Evolutionary conservation across 768 basidiomycete species (phyloP).

Genomic region (Pulveroboletus sp.): DNA sequence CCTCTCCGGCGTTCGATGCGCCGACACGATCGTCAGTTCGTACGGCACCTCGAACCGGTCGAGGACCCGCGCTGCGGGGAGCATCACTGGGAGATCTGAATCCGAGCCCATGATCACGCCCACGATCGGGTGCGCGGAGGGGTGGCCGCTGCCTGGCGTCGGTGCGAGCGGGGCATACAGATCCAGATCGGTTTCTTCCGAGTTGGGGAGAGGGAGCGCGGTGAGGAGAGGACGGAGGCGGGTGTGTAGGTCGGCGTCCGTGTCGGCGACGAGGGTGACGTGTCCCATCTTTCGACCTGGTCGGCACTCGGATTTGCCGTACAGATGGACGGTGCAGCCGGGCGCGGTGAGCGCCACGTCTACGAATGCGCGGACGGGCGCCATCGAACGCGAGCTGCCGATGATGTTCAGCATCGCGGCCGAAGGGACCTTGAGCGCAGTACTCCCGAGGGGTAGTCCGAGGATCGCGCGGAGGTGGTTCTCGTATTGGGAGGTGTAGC

Average conservation of each 20-base stretch:
- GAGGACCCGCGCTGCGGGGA: conserved; percentile 81
- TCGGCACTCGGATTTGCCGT: conserved; percentile 88
- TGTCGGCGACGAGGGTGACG: conserved; percentile 80
- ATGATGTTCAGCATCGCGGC: conserved; percentile 94
- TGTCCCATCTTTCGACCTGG: conserved; percentile 98
- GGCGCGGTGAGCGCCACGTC: conserved; percentile 61
- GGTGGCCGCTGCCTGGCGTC: conserved; percentile 45
- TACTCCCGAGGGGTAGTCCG: conserved; percentile 83
- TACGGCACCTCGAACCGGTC: conserved; percentile 81
- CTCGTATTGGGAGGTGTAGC: conserved; percentile 93
- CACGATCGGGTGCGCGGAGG: conserved; percentile 72
- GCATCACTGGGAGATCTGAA: conserved; percentile 93
- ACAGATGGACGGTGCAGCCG: conserved; percentile 83
- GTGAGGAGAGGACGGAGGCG: conserved; percentile 73
- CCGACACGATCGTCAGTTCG: conserved; percentile 94
- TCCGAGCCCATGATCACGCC: conserved; percentile 98
- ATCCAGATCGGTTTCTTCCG: conserved; percentile 46
- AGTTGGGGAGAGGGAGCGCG: conserved; percentile 46
- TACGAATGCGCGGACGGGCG: conserved; percentile 52
- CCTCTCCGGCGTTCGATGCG: conserved; percentile 89
- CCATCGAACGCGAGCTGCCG: conserved; percentile 67
- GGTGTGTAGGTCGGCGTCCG: conserved; percentile 66
- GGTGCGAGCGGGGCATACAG: conserved; percentile 48
- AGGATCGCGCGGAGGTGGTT: conserved; percentile 96
- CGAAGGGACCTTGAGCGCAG: conserved; percentile 80